Evolutionary conservation across 2,329 filamentous ascomycete genomes (phyloP), one percentile per base, ranked within the genome.

Genomic region (Fusarium nematophilum): DNA sequence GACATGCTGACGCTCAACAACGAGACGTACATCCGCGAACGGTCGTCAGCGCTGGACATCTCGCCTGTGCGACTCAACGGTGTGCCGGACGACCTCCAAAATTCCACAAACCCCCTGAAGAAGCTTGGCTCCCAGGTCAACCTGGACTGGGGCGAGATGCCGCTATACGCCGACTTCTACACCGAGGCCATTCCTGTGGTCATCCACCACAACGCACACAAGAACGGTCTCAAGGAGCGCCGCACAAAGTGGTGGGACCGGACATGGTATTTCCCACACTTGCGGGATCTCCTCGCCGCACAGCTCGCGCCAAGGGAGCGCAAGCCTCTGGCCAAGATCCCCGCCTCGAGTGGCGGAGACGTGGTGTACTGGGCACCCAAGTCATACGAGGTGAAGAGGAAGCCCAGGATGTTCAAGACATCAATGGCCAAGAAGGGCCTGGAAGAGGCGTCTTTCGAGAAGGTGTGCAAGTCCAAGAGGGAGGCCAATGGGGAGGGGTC

Each of bases 231-330:
- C 1, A 60, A 68, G 44, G 44, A 46, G 2, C 56, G 65, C 1
- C 44, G 60, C 3, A 36, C 31, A 6, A 42, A 47, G 9, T 66
- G 60, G 64, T 65, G 64, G 62, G 38, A 64, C 26, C 38, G 39
- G 7, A 68, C 57, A 1, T 68, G 64, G 67, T 66, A 47, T 37
- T 68, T 66, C 6, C 63, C 63, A 0, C 47, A 66, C 6, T 51
- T 66, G 0, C 51, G 63, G 1, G 25, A 53, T 1, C 54, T 64
- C 0, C 4, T 59, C 4, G 15, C 42, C 3, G n/a, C 18, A 1
- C 55, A 54, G 9, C 29, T 69, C 17, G 18, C 27, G 1, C 10
- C 51, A 2, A n/a, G 17, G 3, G 39, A 47, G 14, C 26, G 26
- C 0, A 13, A 29, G 14, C 17, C 52, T 2, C 18, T 66, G 1